Conservation (phyloP, 1,284 basidiomycete genomes). For the Ceratobasidium papillatum region DNA sequence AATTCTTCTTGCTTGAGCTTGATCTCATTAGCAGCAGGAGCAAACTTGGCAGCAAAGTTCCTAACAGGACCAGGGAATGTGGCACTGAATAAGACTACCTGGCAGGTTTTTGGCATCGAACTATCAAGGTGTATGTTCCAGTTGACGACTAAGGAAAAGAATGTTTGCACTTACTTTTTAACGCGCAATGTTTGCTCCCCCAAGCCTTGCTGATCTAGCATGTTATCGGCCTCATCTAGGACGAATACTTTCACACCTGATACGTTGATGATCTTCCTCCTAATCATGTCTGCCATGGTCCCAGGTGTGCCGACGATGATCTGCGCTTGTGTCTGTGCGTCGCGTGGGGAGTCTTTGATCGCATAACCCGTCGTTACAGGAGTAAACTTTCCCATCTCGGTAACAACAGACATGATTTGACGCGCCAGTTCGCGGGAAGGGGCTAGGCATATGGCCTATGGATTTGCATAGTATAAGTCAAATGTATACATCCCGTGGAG, state of each 20-base stretch:
- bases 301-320: constrained; percentile 97
- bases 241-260: constrained; percentile 92
- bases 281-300: constrained; percentile 88
- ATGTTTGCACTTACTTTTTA: constrained; percentile 76
- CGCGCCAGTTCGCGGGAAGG: constrained; percentile 97
- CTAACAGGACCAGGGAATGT: constrained; percentile 97
- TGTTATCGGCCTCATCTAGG: constrained; percentile 98
- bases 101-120: constrained; percentile 70
- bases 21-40: constrained; percentile 95
- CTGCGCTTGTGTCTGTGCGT: constrained; percentile 83
- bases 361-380: constrained; percentile 92
- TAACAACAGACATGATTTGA: constrained; percentile 96
- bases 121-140: constrained; percentile 52
- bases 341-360: constrained; percentile 82
- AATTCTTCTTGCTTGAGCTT: constrained; percentile 95
- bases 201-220: constrained; percentile 95
- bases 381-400: constrained; percentile 95
- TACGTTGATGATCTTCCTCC: constrained; percentile 77
- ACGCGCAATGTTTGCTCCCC: constrained; percentile 97
- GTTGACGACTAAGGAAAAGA: not conserved
- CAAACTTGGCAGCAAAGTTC: constrained; percentile 89
- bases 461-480: not conserved
- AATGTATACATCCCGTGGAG: not conserved
- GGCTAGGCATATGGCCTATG: constrained; percentile 88
- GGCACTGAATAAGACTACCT: constrained; percentile 97